Evolutionary conservation across 2,329 filamentous ascomycete species (phyloP).

Genomic region (Ascosphaera pollenicola): DNA sequence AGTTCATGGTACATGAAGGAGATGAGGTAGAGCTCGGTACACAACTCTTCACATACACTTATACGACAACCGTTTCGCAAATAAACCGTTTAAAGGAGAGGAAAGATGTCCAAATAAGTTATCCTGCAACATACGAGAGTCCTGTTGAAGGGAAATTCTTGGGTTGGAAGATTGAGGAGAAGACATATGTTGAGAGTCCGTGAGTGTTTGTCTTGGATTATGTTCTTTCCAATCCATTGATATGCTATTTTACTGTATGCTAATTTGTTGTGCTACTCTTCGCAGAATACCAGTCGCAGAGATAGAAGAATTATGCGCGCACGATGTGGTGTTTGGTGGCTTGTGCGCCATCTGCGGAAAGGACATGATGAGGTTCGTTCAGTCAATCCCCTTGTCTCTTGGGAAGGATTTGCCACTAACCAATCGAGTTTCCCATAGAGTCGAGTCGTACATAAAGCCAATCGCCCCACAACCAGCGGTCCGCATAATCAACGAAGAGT

Average conservation of each 20-base stretch:
- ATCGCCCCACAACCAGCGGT: constrained; percentile 69
- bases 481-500: constrained; percentile 87
- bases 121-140: constrained; percentile 60
- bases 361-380: constrained; percentile 64
- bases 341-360: constrained; percentile 84
- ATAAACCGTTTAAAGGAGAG: constrained; percentile 53
- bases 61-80: constrained; percentile 48
- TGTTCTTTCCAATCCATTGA: neutral
- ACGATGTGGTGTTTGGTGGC: constrained; percentile 77
- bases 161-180: constrained; percentile 45
- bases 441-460: constrained; percentile 60
- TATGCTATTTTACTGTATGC: too few relatives aligned
- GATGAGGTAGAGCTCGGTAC: constrained; percentile 57
- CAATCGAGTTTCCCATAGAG: constrained; percentile 13
- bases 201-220: constrained; percentile 10
- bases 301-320: constrained; percentile 76
- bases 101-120: constrained; percentile 43
- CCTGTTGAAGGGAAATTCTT: constrained; percentile 60
- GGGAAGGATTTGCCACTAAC: constrained; percentile 1
- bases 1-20: constrained; percentile 54
- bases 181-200: constrained; percentile 22
- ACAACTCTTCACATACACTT: constrained; percentile 68
- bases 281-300: constrained; percentile 39
- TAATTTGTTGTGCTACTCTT: too few relatives aligned
- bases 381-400: constrained; percentile 2